Conservation (phyloP, 768 basidiomycete genomes). For the Podaxis pistillaris region DNA sequence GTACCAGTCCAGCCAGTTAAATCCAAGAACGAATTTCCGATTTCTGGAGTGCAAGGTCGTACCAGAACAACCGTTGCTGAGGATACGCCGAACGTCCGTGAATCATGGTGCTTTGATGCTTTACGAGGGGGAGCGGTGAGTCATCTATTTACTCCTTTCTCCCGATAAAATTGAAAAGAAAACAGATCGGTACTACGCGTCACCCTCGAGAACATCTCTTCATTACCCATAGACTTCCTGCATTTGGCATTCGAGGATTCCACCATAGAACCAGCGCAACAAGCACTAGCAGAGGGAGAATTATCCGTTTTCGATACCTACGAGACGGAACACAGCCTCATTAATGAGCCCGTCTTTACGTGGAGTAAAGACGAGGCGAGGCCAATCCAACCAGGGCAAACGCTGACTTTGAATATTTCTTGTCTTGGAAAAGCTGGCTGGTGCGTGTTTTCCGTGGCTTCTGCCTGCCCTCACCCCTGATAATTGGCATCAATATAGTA, state of each 20-base stretch:
- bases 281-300: conserved; percentile 75
- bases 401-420: conserved; percentile 60
- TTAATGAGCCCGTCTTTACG: conserved; percentile 76
- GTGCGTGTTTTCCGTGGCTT: conserved; percentile 46
- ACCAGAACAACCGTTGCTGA: conserved; percentile 82
- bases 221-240: conserved; percentile 80
- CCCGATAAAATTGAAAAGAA: conserved; percentile 12
- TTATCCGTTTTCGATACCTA: conserved; percentile 84
- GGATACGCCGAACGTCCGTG: conserved; percentile 84
- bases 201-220: conserved; percentile 87
- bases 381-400: conserved; percentile 66
- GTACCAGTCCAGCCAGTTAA: conserved; percentile 29
- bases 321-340: conserved; percentile 83
- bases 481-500: conserved; percentile 43
- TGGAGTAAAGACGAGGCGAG: conserved; percentile 60
- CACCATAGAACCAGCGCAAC: conserved; percentile 73
- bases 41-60: conserved; percentile 85
- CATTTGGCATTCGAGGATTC: conserved; percentile 90
- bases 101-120: conserved; percentile 95
- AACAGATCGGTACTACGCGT: conserved; percentile 78
- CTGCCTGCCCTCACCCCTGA: background rate
- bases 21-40: conserved; percentile 31
- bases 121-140: conserved; percentile 90
- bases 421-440: conserved; percentile 93
- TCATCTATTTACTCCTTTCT: conserved; percentile 11